Evolutionary conservation across 306 rosid genomes (phyloP), one percentile per base, ranked within the genome.

Genomic region (Styphnolobium japonicum): DNA sequence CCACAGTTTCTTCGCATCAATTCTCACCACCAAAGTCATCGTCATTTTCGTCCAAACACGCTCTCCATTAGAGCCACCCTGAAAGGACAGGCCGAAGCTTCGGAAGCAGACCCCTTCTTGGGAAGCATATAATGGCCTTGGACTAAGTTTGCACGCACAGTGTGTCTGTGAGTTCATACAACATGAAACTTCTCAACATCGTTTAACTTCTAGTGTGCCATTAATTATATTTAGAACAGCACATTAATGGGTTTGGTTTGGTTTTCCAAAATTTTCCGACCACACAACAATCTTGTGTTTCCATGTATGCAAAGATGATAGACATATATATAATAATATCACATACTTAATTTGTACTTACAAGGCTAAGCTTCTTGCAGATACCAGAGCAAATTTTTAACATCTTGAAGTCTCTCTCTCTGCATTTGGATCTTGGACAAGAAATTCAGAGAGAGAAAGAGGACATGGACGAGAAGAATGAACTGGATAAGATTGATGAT

Each of bases 381-480:
- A n/a, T n/a, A n/a, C n/a, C n/a, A n/a, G n/a, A n/a, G n/a, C n/a
- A n/a, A n/a, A n/a, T 19, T 23, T 11, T 58, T 57, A 22, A 45
- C 53, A 46, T 63, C 70, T 68, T 56, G 55, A 66, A 67, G 56
- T 16, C 42, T 60, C 75, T n/a, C n/a, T n/a, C n/a, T 69, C 31
- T 48, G 73, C 40, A 22, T 58, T 73, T 58, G 84, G 42, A 15
- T 29, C 4, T 74, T 25, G 75, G 52, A 62, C 15, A 81, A 43
- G 45, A 64, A 77, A 12, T 23, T 46, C 34, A 45, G 2, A 62
- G 10, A 77, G 36, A 22, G 53, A 39, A 43, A 61, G 61, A 42
- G 63, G 52, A 64, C 12, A 89, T 92, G 95, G 97, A 89, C 18
- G 89, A 83, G 72, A 90, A 86, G 83, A 87, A 68, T 73, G 89